Conservation (phyloP, 1,139 yeast species). For the Taphrina communis region DNA sequence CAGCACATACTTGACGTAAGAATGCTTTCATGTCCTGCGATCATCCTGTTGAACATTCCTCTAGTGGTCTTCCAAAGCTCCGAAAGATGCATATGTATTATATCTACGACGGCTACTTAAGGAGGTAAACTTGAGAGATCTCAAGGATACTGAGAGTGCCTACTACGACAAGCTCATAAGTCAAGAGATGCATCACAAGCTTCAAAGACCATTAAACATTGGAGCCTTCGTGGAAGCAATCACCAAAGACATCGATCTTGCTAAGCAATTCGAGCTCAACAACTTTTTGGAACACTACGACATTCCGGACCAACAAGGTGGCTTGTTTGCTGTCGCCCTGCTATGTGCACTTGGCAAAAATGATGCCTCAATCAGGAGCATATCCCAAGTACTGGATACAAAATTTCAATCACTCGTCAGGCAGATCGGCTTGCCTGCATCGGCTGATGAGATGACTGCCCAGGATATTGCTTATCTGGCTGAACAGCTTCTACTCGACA, state of each 20-base stretch:
- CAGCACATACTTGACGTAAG: background rate
- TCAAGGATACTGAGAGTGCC: background rate
- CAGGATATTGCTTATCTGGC: conserved; percentile 21
- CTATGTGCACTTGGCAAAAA: background rate
- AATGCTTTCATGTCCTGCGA: background rate
- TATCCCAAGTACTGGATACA: background rate
- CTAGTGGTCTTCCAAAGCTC: conserved; percentile 9
- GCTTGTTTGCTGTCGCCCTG: conserved; percentile 16
- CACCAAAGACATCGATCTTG: conserved; percentile 2
- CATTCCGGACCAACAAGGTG: conserved; percentile 15
- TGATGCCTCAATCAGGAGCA: background rate
- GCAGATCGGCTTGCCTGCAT: conserved; percentile 14
- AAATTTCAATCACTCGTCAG: conserved; percentile 25
- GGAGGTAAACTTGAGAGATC: background rate
- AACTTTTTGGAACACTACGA: background rate
- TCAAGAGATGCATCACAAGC: conserved; percentile 5
- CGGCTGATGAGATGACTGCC: conserved; percentile 3
- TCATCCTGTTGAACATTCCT: background rate
- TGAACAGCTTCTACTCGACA: conserved; percentile 20
- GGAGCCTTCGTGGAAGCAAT: conserved; percentile 15
- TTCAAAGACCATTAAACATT: background rate
- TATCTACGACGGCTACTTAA: background rate
- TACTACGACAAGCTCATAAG: background rate
- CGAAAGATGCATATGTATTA: background rate
- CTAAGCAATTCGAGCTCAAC: conserved; percentile 6